These are phyloP conservation scores for Phialocephala subalpina DNA, from an alignment of 2,329 filamentous ascomycete species.

Conservation along the genomic window DNA sequence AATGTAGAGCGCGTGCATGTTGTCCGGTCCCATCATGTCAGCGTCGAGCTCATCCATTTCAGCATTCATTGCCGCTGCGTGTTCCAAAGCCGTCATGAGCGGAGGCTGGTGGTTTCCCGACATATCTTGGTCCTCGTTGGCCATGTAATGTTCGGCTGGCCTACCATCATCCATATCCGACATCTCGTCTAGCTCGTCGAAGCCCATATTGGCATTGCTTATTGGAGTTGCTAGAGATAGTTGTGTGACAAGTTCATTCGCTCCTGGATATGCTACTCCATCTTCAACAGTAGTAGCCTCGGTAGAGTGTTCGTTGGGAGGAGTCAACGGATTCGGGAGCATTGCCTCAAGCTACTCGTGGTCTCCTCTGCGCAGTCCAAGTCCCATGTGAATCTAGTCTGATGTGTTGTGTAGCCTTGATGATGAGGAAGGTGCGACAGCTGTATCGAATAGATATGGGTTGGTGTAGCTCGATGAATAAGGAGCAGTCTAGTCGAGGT, in stretches of 20 bases:
- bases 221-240: conserved; percentile 23
- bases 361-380: conserved; percentile 25
- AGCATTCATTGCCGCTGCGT: conserved; percentile 33
- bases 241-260: conserved; percentile 11
- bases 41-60: conserved; percentile 39
- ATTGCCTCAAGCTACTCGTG: conserved; percentile 36
- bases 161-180: conserved; percentile 27
- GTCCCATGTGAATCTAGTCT: conserved; percentile 33
- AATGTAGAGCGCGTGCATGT: conserved; percentile 25
- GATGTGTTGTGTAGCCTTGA: conserved; percentile 31
- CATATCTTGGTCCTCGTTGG: conserved; percentile 42
- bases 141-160: conserved; percentile 19
- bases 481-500: conserved; percentile 30
- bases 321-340: conserved; percentile 37
- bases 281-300: conserved; percentile 29
- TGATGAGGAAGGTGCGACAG: conserved; percentile 19
- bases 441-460: conserved; percentile 23
- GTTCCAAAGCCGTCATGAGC: conserved; percentile 33
- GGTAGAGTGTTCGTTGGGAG: conserved; percentile 34
- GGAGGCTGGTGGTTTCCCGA: conserved; percentile 39
- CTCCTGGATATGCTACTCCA: conserved; percentile 18
- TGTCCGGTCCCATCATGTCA: conserved; percentile 37
- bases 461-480: conserved; percentile 28
- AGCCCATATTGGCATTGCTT: conserved; percentile 30
- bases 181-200: conserved; percentile 25